Evolutionary conservation across 176 grass and related monocot species (phyloP).

Genomic region (Avena sativa): DNA sequence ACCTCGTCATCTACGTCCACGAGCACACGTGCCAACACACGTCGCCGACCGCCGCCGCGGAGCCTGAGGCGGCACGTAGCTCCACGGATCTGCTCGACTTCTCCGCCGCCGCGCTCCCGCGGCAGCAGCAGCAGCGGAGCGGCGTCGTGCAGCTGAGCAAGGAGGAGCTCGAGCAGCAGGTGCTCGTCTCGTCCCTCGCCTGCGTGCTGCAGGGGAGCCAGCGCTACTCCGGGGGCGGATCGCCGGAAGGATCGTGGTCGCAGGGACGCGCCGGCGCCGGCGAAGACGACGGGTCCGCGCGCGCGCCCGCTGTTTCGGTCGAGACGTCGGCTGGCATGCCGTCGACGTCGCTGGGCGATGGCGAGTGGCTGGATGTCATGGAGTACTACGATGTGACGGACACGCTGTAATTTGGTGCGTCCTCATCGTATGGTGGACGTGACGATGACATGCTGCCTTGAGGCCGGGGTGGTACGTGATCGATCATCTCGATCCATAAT

Average conservation of each 20-base stretch:
- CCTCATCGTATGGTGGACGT: no score
- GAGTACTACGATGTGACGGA: no score
- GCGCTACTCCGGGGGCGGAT: neutral
- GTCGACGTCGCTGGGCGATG: no score
- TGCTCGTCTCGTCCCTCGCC: constrained; percentile 51
- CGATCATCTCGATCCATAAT: no score
- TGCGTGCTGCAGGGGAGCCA: constrained; percentile 41
- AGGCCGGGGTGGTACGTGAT: no score
- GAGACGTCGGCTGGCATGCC: neutral
- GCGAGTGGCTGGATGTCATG: no score
- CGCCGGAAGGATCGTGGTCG: neutral
- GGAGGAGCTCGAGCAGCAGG: constrained; percentile 52
- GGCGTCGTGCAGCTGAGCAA: constrained; percentile 7
- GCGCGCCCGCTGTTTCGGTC: neutral
- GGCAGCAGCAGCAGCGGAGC: neutral
- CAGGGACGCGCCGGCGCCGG: neutral
- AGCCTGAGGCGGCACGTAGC: neutral
- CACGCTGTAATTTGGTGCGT: no score
- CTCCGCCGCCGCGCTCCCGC: neutral
- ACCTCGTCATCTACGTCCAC: constrained; percentile 53
- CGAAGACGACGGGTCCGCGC: neutral
- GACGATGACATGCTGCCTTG: no score
- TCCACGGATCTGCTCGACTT: neutral
- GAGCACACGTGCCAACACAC: constrained; percentile 56
- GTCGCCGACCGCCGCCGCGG: neutral